Percentiles rank a stretch among this genome's conserved stretches.
Conservation (phyloP, 768 basidiomycete genomes). For the Lentinula sp. region DNA sequence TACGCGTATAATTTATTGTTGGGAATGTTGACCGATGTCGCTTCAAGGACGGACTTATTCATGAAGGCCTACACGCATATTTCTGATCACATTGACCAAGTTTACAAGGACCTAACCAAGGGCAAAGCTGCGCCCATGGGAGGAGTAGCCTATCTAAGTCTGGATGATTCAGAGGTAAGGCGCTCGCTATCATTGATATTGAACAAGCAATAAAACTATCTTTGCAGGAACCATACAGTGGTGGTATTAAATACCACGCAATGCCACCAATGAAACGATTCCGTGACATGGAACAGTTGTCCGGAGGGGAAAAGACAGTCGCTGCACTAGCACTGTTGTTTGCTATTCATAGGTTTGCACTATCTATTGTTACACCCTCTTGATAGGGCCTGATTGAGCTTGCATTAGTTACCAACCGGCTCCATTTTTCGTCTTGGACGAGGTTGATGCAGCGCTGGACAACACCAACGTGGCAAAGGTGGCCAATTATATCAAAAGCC, state of each 20-base stretch:
- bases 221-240: slow-evolving; percentile 70
- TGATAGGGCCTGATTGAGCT: neutral
- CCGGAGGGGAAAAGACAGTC: slow-evolving; percentile 97
- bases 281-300: slow-evolving; percentile 98
- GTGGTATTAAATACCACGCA: slow-evolving; percentile 96
- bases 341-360: slow-evolving; percentile 83
- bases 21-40: neutral
- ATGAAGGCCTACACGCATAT: slow-evolving; percentile 97
- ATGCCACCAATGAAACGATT: slow-evolving; percentile 99
- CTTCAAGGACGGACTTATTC: slow-evolving; percentile 69
- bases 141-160: slow-evolving; percentile 91
- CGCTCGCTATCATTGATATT: neutral
- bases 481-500: slow-evolving; percentile 85
- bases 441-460: slow-evolving; percentile 96
- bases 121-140: slow-evolving; percentile 92
- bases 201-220: neutral
- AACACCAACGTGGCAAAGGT: slow-evolving; percentile 98
- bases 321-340: slow-evolving; percentile 95
- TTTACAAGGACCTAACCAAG: slow-evolving; percentile 97
- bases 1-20: slow-evolving; percentile 19
- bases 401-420: slow-evolving; percentile 81
- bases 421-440: slow-evolving; percentile 98
- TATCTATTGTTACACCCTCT: neutral
- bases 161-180: slow-evolving; percentile 91
- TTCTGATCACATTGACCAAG: slow-evolving; percentile 87